Evolutionary conservation across 163 green algal species (phyloP), one percentile per base, ranked within the genome.

Genomic region (Chlorella variabilis): DNA sequence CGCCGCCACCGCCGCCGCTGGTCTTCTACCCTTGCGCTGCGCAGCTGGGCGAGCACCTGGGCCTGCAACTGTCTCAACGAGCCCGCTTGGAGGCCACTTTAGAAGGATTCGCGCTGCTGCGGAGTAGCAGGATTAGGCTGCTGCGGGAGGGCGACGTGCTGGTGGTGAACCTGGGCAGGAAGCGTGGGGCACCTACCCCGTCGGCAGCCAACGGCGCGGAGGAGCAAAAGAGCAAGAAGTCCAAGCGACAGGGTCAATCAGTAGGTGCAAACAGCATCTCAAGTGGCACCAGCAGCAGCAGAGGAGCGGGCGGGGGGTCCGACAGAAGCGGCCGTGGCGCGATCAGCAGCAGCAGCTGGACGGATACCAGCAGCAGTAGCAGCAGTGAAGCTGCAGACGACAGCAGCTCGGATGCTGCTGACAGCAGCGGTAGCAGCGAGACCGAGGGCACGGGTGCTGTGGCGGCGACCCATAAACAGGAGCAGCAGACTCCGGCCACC

Each of bases 91-190:
- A 33, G 2, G 78, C 67, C 31, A 76, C 31, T 4, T 36, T 83
- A n/a, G 68, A 62, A n/a, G 65, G 65, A 6, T 83, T 78, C 51
- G 54, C 23, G 11, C 18, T 83, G 42, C 78, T 83, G 45, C 29
- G 31, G 2, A 20, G 70, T 42, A 71, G 42, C 65, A 38, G 23
- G 51, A 56, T 48, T 23, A 45, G 49, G 31, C 65, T 83, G 68
- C 48, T 83, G 56, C 65, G 65, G 0, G 78, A 83, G 4, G 78
- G 78, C 4, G 78, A 83, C 25, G 15, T 25, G 20, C 56, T 83
- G 41, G 5, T 68, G 21, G 41, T 83, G 18, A 48, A 42, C 39
- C 31, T 51, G 45, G 4, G 23, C 6, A 27, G 51, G 27, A 83
- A 83, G 67, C 70, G 65, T 27, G n/a, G 48, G 8, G 20, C 31